A percentile compares a stretch with the other conserved stretches of the same genome.
phyloP scores from a whole-genome alignment of 495 filamentous ascomycete genomes.

The Chaetomium fimeti region DNA sequence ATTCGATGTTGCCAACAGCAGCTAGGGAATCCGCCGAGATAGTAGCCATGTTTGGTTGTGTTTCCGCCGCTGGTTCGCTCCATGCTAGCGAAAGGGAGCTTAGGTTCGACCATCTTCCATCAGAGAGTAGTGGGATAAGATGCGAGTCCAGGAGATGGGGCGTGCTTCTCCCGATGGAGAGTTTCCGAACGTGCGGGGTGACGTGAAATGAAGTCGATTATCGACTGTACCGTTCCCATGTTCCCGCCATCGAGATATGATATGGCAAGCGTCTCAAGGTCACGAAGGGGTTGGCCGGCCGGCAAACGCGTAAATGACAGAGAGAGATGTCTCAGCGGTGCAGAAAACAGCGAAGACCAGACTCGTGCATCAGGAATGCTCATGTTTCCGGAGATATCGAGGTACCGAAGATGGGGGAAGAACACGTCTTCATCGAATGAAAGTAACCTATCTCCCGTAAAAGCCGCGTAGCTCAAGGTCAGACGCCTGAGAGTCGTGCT shows the following conservation, averaged over 20 bases:
- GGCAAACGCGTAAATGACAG: neutral
- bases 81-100: conserved; percentile 3
- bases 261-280: conserved; percentile 2
- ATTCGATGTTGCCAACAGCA: conserved; percentile 6
- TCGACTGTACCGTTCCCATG: conserved; percentile 2
- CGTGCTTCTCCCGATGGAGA: conserved; percentile 2
- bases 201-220: conserved; percentile 3
- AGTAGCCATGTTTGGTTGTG: neutral
- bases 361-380: conserved; percentile 5
- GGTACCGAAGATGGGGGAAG: conserved; percentile 3
- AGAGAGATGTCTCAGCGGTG: conserved; percentile 5
- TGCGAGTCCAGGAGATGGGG: neutral
- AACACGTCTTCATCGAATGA: conserved; percentile 5
- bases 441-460: neutral
- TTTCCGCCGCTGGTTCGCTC: conserved; percentile 4
- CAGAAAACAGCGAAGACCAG: conserved; percentile 2
- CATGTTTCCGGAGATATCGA: conserved; percentile 1
- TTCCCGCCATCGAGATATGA: neutral
- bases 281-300: conserved; percentile 1
- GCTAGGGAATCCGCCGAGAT: neutral
- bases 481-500: conserved; percentile 5
- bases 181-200: conserved; percentile 2
- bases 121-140: conserved; percentile 4
- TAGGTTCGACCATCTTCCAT: conserved; percentile 2
- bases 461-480: conserved; percentile 2